Evolutionary conservation across 345 rosid species (phyloP).

Genomic region (Populus nigra): DNA sequence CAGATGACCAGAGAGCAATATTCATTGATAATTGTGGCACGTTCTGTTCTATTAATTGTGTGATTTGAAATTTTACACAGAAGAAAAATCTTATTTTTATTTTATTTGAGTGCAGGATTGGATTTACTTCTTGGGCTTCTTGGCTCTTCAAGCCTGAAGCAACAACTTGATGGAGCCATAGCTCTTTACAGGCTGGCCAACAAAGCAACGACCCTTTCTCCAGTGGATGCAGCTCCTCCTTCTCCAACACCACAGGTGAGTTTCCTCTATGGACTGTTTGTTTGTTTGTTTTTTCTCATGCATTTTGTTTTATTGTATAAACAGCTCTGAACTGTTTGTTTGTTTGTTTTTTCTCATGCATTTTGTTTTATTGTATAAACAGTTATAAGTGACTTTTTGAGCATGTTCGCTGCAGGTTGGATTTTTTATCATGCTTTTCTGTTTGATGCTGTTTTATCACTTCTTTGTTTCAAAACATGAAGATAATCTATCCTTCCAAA

Average conservation of each 20-base stretch:
- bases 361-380: neutral
- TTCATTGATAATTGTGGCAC: slow-evolving; percentile 80
- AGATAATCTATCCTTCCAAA: neutral
- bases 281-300: neutral
- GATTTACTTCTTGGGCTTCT: slow-evolving; percentile 88
- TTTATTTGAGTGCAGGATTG: slow-evolving; percentile 50
- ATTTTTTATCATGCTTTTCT: neutral
- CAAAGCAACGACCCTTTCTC: slow-evolving; percentile 81
- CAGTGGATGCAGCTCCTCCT: slow-evolving; percentile 92
- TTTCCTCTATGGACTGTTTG: slow-evolving; percentile 11
- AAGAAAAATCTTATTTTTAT: neutral
- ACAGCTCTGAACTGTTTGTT: neutral
- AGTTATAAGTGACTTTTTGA: neutral
- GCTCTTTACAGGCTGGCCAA: slow-evolving; percentile 83
- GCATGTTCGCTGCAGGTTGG: neutral
- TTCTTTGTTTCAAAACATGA: neutral
- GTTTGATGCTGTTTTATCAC: neutral
- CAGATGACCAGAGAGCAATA: slow-evolving; percentile 80
- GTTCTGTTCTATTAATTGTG: slow-evolving; percentile 23
- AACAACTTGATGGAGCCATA: slow-evolving; percentile 93
- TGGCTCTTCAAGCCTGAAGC: slow-evolving; percentile 66
- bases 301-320: neutral
- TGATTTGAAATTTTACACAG: neutral
- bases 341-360: neutral
- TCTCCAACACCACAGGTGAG: slow-evolving; percentile 93